Evolutionary conservation across 2,329 filamentous ascomycete genomes (phyloP).

Genomic region (Emmonsiellopsis sp.): DNA sequence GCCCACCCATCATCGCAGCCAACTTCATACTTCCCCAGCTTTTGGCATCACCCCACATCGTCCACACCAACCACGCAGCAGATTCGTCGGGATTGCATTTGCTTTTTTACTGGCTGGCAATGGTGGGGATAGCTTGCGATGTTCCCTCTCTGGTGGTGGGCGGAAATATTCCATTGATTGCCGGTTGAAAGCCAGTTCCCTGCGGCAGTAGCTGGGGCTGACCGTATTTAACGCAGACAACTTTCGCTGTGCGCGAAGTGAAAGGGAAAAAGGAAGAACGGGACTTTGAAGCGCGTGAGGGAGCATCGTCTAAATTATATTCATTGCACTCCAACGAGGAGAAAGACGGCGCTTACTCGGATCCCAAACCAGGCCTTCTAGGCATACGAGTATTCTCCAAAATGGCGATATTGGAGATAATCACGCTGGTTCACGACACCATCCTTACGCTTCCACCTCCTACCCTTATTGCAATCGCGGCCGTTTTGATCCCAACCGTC

Average conservation of each 20-base stretch:
- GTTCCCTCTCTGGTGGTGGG: background rate
- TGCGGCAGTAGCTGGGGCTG: background rate
- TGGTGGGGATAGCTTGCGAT: background rate
- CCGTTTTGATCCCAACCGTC: constrained; percentile 26
- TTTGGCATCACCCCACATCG: background rate
- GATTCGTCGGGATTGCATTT: no score
- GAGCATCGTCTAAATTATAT: no score
- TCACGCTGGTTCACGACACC: background rate
- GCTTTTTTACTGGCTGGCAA: background rate
- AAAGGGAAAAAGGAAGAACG: background rate
- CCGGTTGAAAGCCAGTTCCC: background rate
- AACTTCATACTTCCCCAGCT: no score
- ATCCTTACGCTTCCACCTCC: background rate
- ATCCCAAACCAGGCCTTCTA: no score
- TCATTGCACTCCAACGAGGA: no score
- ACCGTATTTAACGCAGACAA: background rate
- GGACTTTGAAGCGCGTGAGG: background rate
- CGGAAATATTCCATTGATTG: background rate
- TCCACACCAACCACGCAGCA: background rate
- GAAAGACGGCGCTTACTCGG: no score
- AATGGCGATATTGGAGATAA: background rate
- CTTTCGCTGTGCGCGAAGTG: background rate
- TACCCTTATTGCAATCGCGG: background rate
- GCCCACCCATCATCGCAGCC: background rate
- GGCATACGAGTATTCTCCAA: background rate